Percentiles rank a stretch among this genome's conserved stretches.
phyloP scores from a whole-genome alignment of 768 basidiomycete genomes.

The Lentinula boryana region DNA sequence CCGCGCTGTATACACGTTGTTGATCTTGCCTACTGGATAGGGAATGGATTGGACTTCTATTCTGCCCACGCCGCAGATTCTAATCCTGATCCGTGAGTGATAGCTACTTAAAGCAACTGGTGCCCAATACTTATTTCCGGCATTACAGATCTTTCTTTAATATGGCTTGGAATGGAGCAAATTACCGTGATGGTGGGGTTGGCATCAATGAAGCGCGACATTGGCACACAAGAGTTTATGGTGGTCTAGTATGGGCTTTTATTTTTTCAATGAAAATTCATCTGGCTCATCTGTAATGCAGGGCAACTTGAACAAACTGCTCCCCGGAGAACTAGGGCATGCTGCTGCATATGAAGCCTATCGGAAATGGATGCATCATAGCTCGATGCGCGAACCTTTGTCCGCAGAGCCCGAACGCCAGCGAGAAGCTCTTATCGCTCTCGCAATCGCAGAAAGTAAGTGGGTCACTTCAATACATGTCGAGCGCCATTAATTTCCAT shows the following conservation, averaged over 20 bases:
- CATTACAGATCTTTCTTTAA: slow-evolving; percentile 48
- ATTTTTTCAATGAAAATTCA: background rate
- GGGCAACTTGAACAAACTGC: slow-evolving; percentile 46
- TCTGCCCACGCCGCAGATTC: slow-evolving; percentile 45
- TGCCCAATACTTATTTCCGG: background rate
- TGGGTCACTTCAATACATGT: background rate
- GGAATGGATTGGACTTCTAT: slow-evolving; percentile 52
- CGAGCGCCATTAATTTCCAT: slow-evolving; percentile 3
- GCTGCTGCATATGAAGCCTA: slow-evolving; percentile 78
- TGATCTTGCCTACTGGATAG: slow-evolving; percentile 34
- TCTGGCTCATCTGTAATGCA: slow-evolving; percentile 16
- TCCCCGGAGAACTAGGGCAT: slow-evolving; percentile 60
- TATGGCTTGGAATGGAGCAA: slow-evolving; percentile 39
- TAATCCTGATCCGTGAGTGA: slow-evolving; percentile 50
- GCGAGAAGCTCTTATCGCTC: slow-evolving; percentile 58
- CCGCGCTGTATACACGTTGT: slow-evolving; percentile 5
- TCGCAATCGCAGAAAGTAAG: slow-evolving; percentile 69
- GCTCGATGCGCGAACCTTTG: slow-evolving; percentile 47
- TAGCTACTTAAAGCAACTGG: slow-evolving; percentile 10
- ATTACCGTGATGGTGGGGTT: slow-evolving; percentile 23
- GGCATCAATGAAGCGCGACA: slow-evolving; percentile 55
- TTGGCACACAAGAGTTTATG: slow-evolving; percentile 66
- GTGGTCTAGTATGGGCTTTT: slow-evolving; percentile 39
- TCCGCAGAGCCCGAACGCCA: slow-evolving; percentile 54
- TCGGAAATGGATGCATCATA: slow-evolving; percentile 59